Conservation (phyloP, 2,329 filamentous ascomycete species). For the Emmonsia crescens region DNA sequence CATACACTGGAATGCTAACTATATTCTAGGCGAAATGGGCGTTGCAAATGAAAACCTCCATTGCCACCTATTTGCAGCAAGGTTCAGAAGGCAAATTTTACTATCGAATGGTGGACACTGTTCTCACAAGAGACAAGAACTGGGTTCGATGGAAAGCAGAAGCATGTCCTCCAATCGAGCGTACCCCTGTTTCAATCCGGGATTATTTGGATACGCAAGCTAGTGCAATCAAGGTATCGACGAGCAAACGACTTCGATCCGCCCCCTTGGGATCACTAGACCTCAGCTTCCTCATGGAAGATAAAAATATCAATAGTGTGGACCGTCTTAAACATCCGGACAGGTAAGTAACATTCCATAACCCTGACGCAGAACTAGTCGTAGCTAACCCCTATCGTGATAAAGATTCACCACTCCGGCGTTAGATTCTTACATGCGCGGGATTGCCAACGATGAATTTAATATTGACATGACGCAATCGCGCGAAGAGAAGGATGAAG, state of each 20-base stretch:
- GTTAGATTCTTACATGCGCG: conserved; percentile 57
- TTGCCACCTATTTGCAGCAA: conserved; percentile 72
- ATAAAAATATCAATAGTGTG: conserved; percentile 50
- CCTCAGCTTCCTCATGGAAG: conserved; percentile 66
- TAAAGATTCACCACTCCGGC: conserved; percentile 58
- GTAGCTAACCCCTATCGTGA: not conserved
- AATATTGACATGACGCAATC: conserved; percentile 72
- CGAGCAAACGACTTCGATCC: conserved; percentile 58
- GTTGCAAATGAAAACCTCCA: conserved; percentile 60
- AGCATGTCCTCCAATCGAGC: conserved; percentile 77
- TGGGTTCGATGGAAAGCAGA: conserved; percentile 99
- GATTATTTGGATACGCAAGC: conserved; percentile 61
- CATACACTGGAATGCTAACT: not conserved
- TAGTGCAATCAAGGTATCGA: conserved; percentile 54
- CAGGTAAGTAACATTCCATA: conserved; percentile 30
- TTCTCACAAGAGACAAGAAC: conserved; percentile 90
- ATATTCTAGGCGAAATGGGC: conserved; percentile 66
- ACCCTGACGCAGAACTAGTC: not conserved
- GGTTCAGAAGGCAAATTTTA: conserved; percentile 84
- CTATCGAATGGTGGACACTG: conserved; percentile 91
- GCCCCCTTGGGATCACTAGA: conserved; percentile 62
- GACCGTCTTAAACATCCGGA: conserved; percentile 56
- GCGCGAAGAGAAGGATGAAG: conserved; percentile 48
- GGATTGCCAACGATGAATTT: conserved; percentile 69
- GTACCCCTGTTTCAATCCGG: conserved; percentile 56